Conservation (phyloP, 345 rosid species). For the Salix exigua region DNA sequence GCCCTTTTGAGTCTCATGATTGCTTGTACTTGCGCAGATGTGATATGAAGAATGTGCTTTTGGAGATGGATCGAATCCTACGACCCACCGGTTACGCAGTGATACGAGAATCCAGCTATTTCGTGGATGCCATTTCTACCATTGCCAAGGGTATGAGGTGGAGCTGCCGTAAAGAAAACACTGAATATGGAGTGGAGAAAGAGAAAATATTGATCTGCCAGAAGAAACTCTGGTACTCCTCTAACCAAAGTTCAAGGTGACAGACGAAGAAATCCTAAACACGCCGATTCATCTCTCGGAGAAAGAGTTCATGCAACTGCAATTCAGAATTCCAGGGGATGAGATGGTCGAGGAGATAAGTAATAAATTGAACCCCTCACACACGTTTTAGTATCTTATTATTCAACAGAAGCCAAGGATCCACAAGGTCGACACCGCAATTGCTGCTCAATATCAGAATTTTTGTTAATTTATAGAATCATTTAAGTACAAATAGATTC, state of each 20-base stretch:
- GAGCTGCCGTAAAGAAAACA: slow-evolving; percentile 71
- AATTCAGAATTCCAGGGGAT: background rate
- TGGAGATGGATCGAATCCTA: slow-evolving; percentile 91
- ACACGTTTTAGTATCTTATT: background rate
- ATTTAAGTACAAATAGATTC: background rate
- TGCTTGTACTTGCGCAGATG: slow-evolving; percentile 49
- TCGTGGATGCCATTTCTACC: slow-evolving; percentile 50
- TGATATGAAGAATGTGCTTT: slow-evolving; percentile 72
- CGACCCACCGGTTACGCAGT: slow-evolving; percentile 74
- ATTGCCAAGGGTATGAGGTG: slow-evolving; percentile 82
- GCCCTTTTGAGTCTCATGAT: slow-evolving; percentile 12
- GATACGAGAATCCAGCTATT: slow-evolving; percentile 77
- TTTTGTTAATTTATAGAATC: background rate
- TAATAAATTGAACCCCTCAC: background rate
- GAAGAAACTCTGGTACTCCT: slow-evolving; percentile 83
- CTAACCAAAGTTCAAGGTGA: slow-evolving; percentile 44
- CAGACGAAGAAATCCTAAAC: background rate
- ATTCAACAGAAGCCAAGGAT: background rate
- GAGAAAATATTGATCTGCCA: slow-evolving; percentile 85
- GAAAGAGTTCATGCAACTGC: background rate
- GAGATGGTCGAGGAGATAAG: background rate
- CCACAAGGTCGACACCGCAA: background rate
- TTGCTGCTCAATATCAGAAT: background rate
- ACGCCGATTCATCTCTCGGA: background rate
- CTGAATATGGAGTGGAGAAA: slow-evolving; percentile 56